phyloP scores from a whole-genome alignment of 1,139 yeast genomes.

The Diutina mesorugosa region DNA sequence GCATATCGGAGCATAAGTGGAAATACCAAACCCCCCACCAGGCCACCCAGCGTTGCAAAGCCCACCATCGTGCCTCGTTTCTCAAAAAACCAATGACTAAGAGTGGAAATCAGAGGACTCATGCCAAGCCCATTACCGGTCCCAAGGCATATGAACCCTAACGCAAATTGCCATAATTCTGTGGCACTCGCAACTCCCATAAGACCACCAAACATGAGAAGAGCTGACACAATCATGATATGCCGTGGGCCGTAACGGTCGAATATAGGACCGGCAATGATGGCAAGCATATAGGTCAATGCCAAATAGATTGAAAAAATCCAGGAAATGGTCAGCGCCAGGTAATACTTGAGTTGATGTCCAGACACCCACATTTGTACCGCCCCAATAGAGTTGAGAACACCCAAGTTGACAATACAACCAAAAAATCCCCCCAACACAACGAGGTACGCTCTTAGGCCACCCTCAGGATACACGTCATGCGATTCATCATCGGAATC shows the following conservation, averaged over 20 bases:
- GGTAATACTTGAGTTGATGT: conserved; percentile 25
- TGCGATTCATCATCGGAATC: conserved; percentile 1
- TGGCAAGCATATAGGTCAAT: conserved; percentile 6
- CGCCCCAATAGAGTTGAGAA: conserved; percentile 47
- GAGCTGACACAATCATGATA: conserved; percentile 31
- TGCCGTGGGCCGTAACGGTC: conserved; percentile 34
- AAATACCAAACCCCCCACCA: conserved; percentile 48
- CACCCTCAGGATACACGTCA: conserved; percentile 48
- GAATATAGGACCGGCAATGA: conserved; percentile 21
- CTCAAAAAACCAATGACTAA: conserved; percentile 46
- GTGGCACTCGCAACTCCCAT: conserved; percentile 38
- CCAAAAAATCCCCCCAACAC: conserved; percentile 53
- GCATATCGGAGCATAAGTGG: conserved; percentile 45
- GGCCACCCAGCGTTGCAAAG: conserved; percentile 49
- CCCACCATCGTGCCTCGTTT: conserved; percentile 45
- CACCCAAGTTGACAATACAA: conserved; percentile 47
- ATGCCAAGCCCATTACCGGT: conserved; percentile 43
- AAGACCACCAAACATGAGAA: conserved; percentile 32
- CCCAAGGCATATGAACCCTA: conserved; percentile 37
- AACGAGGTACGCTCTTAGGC: conserved; percentile 40
- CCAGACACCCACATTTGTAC: conserved; percentile 43
- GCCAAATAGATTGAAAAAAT: conserved; percentile 8
- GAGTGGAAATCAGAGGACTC: conserved; percentile 42
- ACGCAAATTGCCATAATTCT: conserved; percentile 42
- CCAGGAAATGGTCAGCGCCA: conserved; percentile 17